Evolutionary conservation across 2,329 filamentous ascomycete species (phyloP), one percentile per base, ranked within the genome.

Genomic region (Trichoderma brevicompactum): DNA sequence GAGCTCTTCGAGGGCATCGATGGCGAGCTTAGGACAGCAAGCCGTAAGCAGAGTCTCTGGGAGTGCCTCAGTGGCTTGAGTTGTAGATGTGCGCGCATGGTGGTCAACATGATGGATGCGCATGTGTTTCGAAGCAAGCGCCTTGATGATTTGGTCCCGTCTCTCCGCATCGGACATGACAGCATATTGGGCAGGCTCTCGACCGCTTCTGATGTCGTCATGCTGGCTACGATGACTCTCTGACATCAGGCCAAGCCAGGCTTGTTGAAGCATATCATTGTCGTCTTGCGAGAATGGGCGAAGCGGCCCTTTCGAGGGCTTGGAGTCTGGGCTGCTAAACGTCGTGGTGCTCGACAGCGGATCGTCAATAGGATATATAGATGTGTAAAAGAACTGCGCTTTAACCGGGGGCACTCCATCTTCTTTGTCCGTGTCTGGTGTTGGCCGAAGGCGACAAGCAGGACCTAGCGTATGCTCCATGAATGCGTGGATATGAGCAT

Each of bases 351-450:
- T 85, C 9, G 90, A 92, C n/a, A 96, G 83, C 28, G 92, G 92
- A 73, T 97, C 93, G 73, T 97, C 93, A 73, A 97, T 93, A 36
- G 92, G 89, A 56, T 94, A 85, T 12, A 88, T 81, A 10, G 92
- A 95, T 13, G 88, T 85, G 77, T 96, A 97, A 78, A 97, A 97
- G 79, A 92, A 97, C 68, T 92, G 91, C 23, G 89, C 84, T 38
- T 83, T 82, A 62, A 90, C 76, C 0, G 86, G 83, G 15, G 90
- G 89, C 28, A 85, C 81, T 61, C 79, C 81, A 62, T 82, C 78
- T 50, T 79, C 75, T 64, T 77, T 76, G 28, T 74, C 67, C 32
- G 76, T 70, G 34, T 77, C 76, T 72, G 78, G 71, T 65, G 80
- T 71, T 72, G 83, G 82, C 12, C 83, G 80, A 44, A 87, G 78